Base-by-base conservation (phyloP, 1,139 yeast species). In the Suhomyces coccinellae region DNA sequence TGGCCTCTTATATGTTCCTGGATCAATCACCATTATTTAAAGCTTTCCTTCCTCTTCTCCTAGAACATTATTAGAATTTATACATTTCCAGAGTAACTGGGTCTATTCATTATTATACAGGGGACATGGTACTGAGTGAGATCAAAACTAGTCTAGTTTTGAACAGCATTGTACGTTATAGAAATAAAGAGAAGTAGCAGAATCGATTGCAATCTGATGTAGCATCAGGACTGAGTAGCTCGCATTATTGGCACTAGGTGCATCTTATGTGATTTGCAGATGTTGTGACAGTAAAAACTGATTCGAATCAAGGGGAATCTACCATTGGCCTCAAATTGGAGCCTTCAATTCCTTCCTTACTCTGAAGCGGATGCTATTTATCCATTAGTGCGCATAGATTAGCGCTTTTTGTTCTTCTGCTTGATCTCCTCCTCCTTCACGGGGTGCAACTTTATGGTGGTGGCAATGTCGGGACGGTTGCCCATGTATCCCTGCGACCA, bases 401-500 rank as follows among this genome's bases (percentile, higher is more conserved):
- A 36, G n/a, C 41, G 43, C 38, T 44, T 43, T 31, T 78, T 79
- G 65, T 80, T 82, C 67, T 86, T 85, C 59, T 84, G 95, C 63
- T 87, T 87, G 43, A 87, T 87, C 64, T 93, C 99, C 42, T 82
- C 93, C 47, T 89, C 97, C 52, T 82, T 83, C 20, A 87, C 82
- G 7, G 93, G 84, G 66, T 93, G 99, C 46, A 93, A 72, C 66
- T 88, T 86, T 51, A 93, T 82, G 49, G 80, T 74, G 52, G 79
- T 86, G 13, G 95, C 91, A 58, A 82, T 82, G 51, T 84, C 89
- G 3, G 82, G 86, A 41, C 83, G 80, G 69, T 88, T 89, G 55
- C 79, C 87, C 62, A 79, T 83, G 63, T 86, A 77, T 8, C 99
- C 99, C 62, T 86, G 87, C 48, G 89, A 80, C 99, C 99, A 93